A percentile compares a stretch with the other conserved stretches of the same genome.
phyloP scores from a whole-genome alignment of 768 basidiomycete genomes.

The Psilocybe cubensis region DNA sequence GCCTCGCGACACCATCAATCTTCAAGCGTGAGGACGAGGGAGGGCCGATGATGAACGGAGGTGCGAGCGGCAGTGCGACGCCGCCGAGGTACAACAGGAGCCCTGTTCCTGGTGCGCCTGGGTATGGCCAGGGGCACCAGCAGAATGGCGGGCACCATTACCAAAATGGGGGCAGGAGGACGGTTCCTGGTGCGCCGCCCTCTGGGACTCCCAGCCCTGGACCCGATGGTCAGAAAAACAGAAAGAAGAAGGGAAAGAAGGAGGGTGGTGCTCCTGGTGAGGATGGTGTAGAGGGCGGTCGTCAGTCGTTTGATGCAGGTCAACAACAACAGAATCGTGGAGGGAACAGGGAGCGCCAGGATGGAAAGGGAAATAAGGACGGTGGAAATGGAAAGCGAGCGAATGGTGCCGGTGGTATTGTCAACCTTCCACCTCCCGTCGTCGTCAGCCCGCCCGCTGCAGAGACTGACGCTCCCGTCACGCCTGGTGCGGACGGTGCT shows the following conservation, averaged over 20 bases:
- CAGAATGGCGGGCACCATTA: slow-evolving; percentile 35
- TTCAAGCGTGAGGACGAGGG: slow-evolving; percentile 95
- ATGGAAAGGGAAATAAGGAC: slow-evolving; percentile 4
- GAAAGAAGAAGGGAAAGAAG: slow-evolving; percentile 56
- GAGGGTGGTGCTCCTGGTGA: slow-evolving; percentile 33
- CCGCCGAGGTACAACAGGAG: slow-evolving; percentile 68
- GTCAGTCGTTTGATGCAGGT: slow-evolving; percentile 17
- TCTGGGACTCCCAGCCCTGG: slow-evolving; percentile 43
- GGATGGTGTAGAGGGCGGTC: slow-evolving; percentile 47
- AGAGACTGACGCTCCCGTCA: slow-evolving; percentile 46
- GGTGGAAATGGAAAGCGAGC: slow-evolving; percentile 24
- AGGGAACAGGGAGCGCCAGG: not conserved
- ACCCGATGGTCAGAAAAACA: slow-evolving; percentile 53
- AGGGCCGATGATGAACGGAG: slow-evolving; percentile 53
- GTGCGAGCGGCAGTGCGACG: slow-evolving; percentile 57
- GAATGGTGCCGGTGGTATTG: slow-evolving; percentile 25
- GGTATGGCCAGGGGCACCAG: slow-evolving; percentile 40
- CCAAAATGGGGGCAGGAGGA: slow-evolving; percentile 49
- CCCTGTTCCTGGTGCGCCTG: slow-evolving; percentile 55
- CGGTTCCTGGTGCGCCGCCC: slow-evolving; percentile 78
- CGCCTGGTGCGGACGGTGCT: slow-evolving; percentile 57
- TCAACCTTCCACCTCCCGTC: slow-evolving; percentile 10
- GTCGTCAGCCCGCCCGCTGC: slow-evolving; percentile 9
- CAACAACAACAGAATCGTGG: slow-evolving; percentile 20
- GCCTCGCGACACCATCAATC: slow-evolving; percentile 82